phyloP scores from a whole-genome alignment of 148 eudicot genomes.

The Cornus florida region DNA sequence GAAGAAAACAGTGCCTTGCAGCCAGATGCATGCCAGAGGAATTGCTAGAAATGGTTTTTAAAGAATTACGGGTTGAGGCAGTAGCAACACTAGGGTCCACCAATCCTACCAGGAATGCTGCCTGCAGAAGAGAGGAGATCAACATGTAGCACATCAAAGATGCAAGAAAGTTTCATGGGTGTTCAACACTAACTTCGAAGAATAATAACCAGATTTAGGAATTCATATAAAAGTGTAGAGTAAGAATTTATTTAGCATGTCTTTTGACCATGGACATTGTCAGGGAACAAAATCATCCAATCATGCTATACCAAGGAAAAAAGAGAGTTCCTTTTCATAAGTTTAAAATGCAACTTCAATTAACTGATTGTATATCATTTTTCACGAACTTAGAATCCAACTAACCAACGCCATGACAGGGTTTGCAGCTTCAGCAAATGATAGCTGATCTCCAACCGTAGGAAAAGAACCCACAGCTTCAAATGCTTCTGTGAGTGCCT shows the following conservation, averaged over 20 bases:
- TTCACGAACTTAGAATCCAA: slow-evolving; percentile 7
- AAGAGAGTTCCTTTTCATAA: neutral
- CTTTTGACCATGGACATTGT: neutral
- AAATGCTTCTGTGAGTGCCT: slow-evolving; percentile 91
- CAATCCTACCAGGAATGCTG: slow-evolving; percentile 64
- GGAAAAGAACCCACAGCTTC: slow-evolving; percentile 67
- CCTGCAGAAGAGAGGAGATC: slow-evolving; percentile 42
- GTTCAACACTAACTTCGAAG: neutral
- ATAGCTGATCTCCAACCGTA: slow-evolving; percentile 46
- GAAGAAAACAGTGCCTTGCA: slow-evolving; percentile 76
- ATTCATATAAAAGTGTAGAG: slow-evolving; percentile 5
- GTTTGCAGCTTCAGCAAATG: slow-evolving; percentile 91
- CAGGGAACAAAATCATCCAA: neutral
- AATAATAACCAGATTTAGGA: neutral
- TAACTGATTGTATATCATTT: neutral
- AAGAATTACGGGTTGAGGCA: slow-evolving; percentile 54
- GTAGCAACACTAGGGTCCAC: slow-evolving; percentile 68
- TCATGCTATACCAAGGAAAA: neutral
- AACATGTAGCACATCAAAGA: slow-evolving; percentile 5
- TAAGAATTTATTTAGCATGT: neutral
- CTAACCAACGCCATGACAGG: slow-evolving; percentile 96
- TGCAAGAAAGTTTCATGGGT: neutral
- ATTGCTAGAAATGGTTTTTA: slow-evolving; percentile 52
- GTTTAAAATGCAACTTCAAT: neutral
- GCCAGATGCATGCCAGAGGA: slow-evolving; percentile 68